Conservation (phyloP, 2,329 filamentous ascomycete genomes). For the Chaetomiaceae sp. region DNA sequence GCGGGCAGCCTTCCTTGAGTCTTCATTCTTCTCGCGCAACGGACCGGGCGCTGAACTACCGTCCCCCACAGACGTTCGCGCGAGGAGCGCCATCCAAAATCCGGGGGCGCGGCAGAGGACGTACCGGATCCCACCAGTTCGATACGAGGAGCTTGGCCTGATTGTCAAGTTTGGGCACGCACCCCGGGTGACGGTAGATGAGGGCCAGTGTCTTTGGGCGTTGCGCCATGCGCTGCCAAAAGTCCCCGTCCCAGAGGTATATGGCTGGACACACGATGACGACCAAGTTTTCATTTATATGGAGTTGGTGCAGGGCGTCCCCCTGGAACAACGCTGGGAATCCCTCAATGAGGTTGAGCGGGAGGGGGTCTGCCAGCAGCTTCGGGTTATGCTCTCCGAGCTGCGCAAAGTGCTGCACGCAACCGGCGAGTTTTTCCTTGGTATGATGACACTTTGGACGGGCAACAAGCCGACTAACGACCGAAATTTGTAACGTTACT, state of each 20-base stretch:
- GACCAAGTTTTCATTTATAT: conserved; percentile 30
- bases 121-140: not conserved
- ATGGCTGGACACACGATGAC: conserved; percentile 22
- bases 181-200: not conserved
- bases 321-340: conserved; percentile 20
- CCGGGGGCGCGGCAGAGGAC: not conserved
- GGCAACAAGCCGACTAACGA: not conserved
- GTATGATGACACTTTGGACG: not conserved
- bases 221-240: conserved; percentile 1
- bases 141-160: not conserved
- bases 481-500: too few species aligned
- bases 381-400: conserved; percentile 17
- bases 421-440: conserved; percentile 11
- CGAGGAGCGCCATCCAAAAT: not conserved
- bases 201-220: not conserved
- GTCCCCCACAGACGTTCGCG: not conserved
- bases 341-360: conserved; percentile 15
- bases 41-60: not conserved
- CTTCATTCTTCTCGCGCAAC: not conserved
- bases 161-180: not conserved
- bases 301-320: conserved; percentile 23
- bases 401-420: conserved; percentile 15
- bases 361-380: conserved; percentile 21
- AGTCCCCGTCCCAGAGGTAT: conserved; percentile 25
- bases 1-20: not conserved